Conservation (phyloP, 2,329 filamentous ascomycete genomes). For the Penicillium palitans region DNA sequence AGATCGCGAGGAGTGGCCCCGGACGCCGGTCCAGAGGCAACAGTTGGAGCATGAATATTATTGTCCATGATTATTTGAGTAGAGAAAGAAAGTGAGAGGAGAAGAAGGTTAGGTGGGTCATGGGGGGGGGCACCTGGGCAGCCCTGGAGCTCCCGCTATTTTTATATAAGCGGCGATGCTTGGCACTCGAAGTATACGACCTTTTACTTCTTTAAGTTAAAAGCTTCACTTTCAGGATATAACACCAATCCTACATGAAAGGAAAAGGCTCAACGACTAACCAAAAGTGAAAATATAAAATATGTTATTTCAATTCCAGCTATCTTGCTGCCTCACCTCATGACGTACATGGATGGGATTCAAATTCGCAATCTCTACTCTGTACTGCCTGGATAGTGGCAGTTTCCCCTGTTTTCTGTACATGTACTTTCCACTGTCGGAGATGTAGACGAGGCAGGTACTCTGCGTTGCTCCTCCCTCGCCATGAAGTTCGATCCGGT, state of each 20-base stretch:
- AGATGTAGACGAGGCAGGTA: slow-evolving; percentile 1
- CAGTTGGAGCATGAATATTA: slow-evolving; percentile 64
- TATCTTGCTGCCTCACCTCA: slow-evolving; percentile 14
- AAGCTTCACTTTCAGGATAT: not conserved
- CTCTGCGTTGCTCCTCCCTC: not conserved
- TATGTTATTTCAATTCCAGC: slow-evolving; percentile 20
- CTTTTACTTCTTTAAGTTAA: not conserved
- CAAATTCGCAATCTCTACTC: slow-evolving; percentile 18
- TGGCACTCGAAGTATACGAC: slow-evolving; percentile 10
- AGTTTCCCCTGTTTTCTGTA: slow-evolving; percentile 1
- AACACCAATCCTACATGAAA: not conserved
- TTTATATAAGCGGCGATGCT: slow-evolving; percentile 24
- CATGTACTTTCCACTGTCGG: not conserved
- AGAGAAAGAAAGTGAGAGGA: slow-evolving; percentile 18
- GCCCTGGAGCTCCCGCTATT: not conserved
- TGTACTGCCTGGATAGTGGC: not conserved
- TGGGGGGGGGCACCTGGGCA: not conserved
- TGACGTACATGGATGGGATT: slow-evolving; percentile 29
- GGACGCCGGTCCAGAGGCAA: slow-evolving; percentile 75
- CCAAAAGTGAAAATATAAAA: not conserved
- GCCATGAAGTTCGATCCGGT: slow-evolving; percentile 1
- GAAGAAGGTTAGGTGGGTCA: slow-evolving; percentile 23
- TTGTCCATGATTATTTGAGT: slow-evolving; percentile 61
- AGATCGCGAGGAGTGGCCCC: slow-evolving; percentile 59
- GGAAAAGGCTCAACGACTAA: accelerated